Percentiles rank a stretch among this genome's conserved stretches.
Conservation (phyloP, 345 rosid species). For the Salix koriyanagi region DNA sequence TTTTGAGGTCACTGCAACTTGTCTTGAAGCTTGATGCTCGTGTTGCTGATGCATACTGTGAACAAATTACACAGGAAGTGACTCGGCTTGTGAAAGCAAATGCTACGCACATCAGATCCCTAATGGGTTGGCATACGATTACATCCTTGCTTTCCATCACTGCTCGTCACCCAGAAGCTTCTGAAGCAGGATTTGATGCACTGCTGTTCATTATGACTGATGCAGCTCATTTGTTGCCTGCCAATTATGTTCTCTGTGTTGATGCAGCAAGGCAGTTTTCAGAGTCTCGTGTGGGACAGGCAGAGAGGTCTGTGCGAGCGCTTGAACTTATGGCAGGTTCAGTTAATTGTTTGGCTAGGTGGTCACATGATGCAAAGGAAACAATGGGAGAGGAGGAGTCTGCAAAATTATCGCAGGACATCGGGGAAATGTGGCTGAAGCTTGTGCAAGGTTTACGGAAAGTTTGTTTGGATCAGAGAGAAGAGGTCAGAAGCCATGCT, state of each 20-base stretch:
- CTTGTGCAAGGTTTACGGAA: conserved; percentile 91
- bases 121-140: conserved; percentile 90
- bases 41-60: conserved; percentile 97
- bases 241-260: conserved; percentile 74
- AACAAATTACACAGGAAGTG: conserved; percentile 91
- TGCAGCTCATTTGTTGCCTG: conserved; percentile 73
- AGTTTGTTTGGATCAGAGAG: conserved; percentile 99
- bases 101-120: conserved; percentile 88
- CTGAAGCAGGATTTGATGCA: conserved; percentile 90
- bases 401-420: conserved; percentile 64
- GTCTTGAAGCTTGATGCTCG: conserved; percentile 96
- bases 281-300: conserved; percentile 95
- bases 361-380: conserved; percentile 70
- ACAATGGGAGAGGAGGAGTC: conserved; percentile 73
- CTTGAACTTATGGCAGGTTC: conserved; percentile 91
- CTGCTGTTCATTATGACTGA: conserved; percentile 78
- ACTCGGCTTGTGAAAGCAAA: conserved; percentile 94
- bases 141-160: conserved; percentile 88
- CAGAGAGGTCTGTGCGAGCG: conserved; percentile 78
- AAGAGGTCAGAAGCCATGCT: conserved; percentile 92
- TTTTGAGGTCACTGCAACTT: conserved; percentile 92
- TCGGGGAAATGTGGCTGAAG: conserved; percentile 96
- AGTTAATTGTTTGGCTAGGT: conserved; percentile 63
- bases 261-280: conserved; percentile 97
- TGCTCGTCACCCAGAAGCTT: conserved; percentile 96